A percentile compares a stretch with the other conserved stretches of the same genome.
Evolutionary conservation across 2,329 filamentous ascomycete genomes (phyloP).

Genomic region (Trichophyton rubrum): DNA sequence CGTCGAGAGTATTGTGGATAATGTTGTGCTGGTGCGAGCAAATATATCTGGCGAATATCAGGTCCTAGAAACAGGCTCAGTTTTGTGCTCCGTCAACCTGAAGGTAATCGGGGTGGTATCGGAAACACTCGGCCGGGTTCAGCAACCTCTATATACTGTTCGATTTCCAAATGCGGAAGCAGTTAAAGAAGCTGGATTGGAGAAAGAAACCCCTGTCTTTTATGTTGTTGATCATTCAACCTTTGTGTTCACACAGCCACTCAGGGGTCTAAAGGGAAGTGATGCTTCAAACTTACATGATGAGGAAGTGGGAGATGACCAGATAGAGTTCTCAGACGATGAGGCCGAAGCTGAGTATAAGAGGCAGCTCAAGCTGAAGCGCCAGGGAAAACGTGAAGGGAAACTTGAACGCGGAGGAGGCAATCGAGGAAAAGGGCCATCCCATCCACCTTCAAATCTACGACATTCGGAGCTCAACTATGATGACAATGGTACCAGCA

Average conservation of each 20-base stretch:
- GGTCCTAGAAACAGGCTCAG: constrained; percentile 71
- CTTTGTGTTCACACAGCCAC: constrained; percentile 73
- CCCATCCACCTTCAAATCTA: constrained; percentile 29
- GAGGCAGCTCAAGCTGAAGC: constrained; percentile 54
- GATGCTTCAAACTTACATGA: constrained; percentile 93
- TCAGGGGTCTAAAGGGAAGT: constrained; percentile 70
- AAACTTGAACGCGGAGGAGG: constrained; percentile 32
- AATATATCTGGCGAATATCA: constrained; percentile 67
- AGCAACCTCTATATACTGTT: constrained; percentile 75
- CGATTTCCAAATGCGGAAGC: constrained; percentile 59
- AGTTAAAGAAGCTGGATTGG: constrained; percentile 53
- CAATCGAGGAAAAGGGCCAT: constrained; percentile 21
- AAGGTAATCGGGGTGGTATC: constrained; percentile 68
- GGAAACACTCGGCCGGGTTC: constrained; percentile 74
- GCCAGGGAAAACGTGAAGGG: constrained; percentile 41
- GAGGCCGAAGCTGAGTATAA: constrained; percentile 83
- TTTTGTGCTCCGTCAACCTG: constrained; percentile 66
- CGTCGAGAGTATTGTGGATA: constrained; percentile 67
- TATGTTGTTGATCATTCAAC: constrained; percentile 68
- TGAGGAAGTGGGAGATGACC: constrained; percentile 74
- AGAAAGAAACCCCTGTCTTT: constrained; percentile 58
- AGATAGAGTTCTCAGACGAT: constrained; percentile 92
- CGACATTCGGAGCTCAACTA: constrained; percentile 45
- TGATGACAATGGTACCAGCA: constrained; percentile 41
- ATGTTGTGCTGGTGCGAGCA: constrained; percentile 64